Evolutionary conservation across 2,329 filamentous ascomycete species (phyloP).

Genomic region (Tolypocladium guangdongense): DNA sequence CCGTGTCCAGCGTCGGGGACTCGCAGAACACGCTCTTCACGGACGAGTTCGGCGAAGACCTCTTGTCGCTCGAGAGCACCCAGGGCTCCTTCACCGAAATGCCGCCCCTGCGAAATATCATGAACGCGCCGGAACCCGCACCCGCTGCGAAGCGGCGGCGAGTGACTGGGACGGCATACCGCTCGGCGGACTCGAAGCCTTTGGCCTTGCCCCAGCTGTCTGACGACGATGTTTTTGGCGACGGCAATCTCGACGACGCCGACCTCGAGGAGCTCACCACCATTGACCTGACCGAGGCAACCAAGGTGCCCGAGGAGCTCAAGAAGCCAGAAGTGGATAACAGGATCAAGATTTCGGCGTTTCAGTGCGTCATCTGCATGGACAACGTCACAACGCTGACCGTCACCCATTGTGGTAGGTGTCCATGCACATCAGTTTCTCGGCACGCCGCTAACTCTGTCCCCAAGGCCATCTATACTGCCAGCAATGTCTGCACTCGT

Average conservation of each 20-base stretch:
- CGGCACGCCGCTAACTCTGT: not conserved
- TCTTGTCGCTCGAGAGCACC: slow-evolving; percentile 12
- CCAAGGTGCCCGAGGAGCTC: slow-evolving; percentile 32
- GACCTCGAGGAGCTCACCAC: slow-evolving; percentile 17
- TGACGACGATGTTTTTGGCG: slow-evolving; percentile 19
- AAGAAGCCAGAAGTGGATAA: slow-evolving; percentile 35
- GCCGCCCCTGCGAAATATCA: not conserved
- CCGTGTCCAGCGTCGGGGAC: slow-evolving; percentile 9
- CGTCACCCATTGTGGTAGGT: slow-evolving; percentile 56
- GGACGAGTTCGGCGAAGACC: slow-evolving; percentile 18
- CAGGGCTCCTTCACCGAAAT: slow-evolving; percentile 17
- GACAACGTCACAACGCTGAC: slow-evolving; percentile 47
- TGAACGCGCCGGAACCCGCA: not conserved
- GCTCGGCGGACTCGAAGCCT: not conserved
- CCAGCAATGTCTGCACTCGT: slow-evolving; percentile 48
- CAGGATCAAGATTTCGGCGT: slow-evolving; percentile 39
- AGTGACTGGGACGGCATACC: not conserved
- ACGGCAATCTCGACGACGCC: slow-evolving; percentile 7
- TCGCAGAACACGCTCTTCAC: slow-evolving; percentile 15
- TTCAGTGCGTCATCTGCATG: slow-evolving; percentile 60
- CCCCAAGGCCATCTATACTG: slow-evolving; percentile 52
- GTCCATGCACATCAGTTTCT: not conserved
- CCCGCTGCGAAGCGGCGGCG: slow-evolving; percentile 16
- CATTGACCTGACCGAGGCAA: slow-evolving; percentile 27
- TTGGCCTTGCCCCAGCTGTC: not conserved